phyloP scores from a whole-genome alignment of 306 rosid species.

The Citrullus mucosospermus region DNA sequence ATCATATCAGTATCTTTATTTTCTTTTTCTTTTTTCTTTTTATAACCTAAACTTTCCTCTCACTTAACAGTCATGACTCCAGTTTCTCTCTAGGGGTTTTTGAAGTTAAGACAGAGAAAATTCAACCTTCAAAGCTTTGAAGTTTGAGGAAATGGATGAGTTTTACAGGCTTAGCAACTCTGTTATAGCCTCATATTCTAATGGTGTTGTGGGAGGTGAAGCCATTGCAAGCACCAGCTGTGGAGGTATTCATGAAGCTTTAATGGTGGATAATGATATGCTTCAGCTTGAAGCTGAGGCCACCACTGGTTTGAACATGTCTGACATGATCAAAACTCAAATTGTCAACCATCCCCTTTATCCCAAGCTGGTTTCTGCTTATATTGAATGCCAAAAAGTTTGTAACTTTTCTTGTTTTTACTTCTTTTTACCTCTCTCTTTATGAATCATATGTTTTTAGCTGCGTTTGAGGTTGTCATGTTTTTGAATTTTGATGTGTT shows the following conservation, averaged over 20 bases:
- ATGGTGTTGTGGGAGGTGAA: constrained; percentile 5
- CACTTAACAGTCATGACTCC: background rate
- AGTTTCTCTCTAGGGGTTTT: background rate
- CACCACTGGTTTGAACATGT: constrained; percentile 15
- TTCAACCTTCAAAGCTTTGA: background rate
- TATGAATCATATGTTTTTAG: background rate
- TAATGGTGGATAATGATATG: constrained; percentile 3
- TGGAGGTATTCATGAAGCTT: constrained; percentile 20
- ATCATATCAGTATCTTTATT: background rate
- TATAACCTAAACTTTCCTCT: background rate
- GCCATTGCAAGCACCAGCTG: constrained; percentile 3
- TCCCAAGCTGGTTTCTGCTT: constrained; percentile 54
- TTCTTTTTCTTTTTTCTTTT: background rate
- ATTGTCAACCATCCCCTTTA: constrained; percentile 67
- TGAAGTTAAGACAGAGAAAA: background rate
- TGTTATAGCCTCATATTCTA: background rate
- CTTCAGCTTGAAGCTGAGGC: constrained; percentile 13
- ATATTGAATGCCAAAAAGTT: constrained; percentile 67
- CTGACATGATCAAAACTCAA: constrained; percentile 51
- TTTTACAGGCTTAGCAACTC: constrained; percentile 7
- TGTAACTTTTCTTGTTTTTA: background rate
- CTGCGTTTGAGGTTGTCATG: background rate
- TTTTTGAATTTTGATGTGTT: background rate
- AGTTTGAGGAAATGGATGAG: constrained; percentile 5
- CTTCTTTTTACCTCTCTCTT: no score